Conservation (phyloP, 176 grass and related monocot genomes). For the Carex scoparia region DNA sequence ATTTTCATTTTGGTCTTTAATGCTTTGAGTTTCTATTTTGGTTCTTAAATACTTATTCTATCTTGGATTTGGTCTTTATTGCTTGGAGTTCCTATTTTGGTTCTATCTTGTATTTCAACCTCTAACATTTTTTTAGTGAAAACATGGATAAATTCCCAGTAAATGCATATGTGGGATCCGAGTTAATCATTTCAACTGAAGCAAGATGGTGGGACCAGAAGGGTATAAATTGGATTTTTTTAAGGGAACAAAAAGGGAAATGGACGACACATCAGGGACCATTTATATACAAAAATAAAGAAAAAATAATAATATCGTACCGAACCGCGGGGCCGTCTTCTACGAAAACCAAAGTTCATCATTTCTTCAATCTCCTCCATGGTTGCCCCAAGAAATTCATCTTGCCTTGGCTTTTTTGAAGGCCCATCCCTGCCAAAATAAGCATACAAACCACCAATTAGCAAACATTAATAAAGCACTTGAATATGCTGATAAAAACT, state of each 20-base stretch:
- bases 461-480: background rate
- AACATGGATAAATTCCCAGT: background rate
- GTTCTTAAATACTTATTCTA: background rate
- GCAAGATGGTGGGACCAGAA: background rate
- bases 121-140: background rate
- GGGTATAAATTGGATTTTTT: background rate
- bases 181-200: background rate
- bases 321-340: constrained; percentile 46
- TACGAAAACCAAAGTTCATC: constrained; percentile 70
- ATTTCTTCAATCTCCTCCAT: constrained; percentile 73
- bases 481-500: background rate
- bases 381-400: constrained; percentile 55
- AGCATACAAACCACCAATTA: background rate
- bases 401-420: constrained; percentile 48
- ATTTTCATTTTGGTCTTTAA: background rate
- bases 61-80: too few species aligned
- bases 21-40: background rate
- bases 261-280: background rate
- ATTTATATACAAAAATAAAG: background rate
- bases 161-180: background rate
- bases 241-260: background rate
- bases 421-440: constrained; percentile 33
- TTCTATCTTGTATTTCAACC: too few species aligned
- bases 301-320: constrained; percentile 22
- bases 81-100: background rate